These are phyloP conservation scores for Hyaloperonospora brassicae DNA, from an alignment of 352 stramenopile genomes.

Conservation along the genomic window DNA sequence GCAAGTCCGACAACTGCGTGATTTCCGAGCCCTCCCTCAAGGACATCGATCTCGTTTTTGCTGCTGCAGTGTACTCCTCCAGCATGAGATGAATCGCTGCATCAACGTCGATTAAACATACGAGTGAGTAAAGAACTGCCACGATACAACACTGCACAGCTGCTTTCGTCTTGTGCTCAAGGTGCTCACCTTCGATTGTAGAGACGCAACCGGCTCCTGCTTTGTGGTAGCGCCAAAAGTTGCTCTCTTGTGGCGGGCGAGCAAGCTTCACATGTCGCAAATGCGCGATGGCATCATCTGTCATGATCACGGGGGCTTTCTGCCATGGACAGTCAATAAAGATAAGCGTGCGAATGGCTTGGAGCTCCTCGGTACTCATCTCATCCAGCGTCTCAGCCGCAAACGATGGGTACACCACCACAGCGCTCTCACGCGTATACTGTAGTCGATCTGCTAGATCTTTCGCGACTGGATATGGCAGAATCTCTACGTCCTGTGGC, in stretches of 20 bases:
- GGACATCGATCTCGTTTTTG: slow-evolving; percentile 24
- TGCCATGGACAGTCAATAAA: slow-evolving; percentile 87
- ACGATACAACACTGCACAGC: slow-evolving; percentile 3
- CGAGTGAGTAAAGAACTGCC: not conserved
- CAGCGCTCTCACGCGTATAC: slow-evolving; percentile 53
- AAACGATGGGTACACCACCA: slow-evolving; percentile 80
- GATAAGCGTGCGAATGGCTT: slow-evolving; percentile 53
- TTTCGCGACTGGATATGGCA: slow-evolving; percentile 36
- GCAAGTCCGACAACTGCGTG: slow-evolving; percentile 47
- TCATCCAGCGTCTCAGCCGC: slow-evolving; percentile 56
- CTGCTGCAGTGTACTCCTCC: slow-evolving; percentile 54
- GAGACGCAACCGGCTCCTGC: slow-evolving; percentile 79
- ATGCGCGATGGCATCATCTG: slow-evolving; percentile 39
- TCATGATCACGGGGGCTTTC: slow-evolving; percentile 70
- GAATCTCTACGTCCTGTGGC: slow-evolving; percentile 59
- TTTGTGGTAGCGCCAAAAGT: slow-evolving; percentile 85
- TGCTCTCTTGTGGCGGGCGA: slow-evolving; percentile 66
- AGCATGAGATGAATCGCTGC: slow-evolving; percentile 80
- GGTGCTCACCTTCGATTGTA: slow-evolving; percentile 75
- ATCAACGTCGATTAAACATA: slow-evolving; percentile 5
- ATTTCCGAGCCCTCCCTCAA: slow-evolving; percentile 27
- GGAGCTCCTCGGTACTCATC: slow-evolving; percentile 49
- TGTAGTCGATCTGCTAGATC: slow-evolving; percentile 17
- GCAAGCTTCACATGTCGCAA: slow-evolving; percentile 76
- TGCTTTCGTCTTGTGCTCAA: too few species aligned